Percentiles rank a stretch among this genome's conserved stretches.
Conservation (phyloP, 306 rosid genomes). For the Trifolium subterraneum region DNA sequence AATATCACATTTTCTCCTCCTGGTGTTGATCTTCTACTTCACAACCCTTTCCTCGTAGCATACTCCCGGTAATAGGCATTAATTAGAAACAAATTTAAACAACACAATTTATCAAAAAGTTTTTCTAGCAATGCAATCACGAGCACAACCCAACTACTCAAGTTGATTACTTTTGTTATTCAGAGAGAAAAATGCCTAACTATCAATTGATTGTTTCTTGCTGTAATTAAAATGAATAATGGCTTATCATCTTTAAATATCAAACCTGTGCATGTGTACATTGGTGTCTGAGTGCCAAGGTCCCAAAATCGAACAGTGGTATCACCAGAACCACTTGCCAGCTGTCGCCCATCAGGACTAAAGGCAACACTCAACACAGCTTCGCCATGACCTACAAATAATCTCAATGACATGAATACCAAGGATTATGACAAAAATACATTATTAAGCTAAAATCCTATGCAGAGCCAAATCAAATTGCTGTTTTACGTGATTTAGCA, state of each 20-base stretch:
- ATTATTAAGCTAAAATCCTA: constrained; percentile 2
- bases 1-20: constrained; percentile 10
- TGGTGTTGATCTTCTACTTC: constrained; percentile 7
- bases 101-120: constrained; percentile 20
- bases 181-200: constrained; percentile 8
- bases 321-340: constrained; percentile 99
- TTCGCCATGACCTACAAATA: constrained; percentile 81
- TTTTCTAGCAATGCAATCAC: background rate
- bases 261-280: constrained; percentile 89
- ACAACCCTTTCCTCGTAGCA: constrained; percentile 1
- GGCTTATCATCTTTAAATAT: constrained; percentile 30
- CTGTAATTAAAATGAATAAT: constrained; percentile 27
- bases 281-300: constrained; percentile 82
- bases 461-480: constrained; percentile 10
- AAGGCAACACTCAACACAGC: constrained; percentile 86
- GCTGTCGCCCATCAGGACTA: constrained; percentile 88
- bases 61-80: background rate
- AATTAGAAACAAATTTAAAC: background rate
- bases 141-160: background rate
- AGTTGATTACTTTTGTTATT: constrained; percentile 4
- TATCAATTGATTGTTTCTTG: constrained; percentile 13
- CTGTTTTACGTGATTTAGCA: constrained; percentile 14
- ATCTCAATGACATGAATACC: constrained; percentile 21
- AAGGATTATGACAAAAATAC: constrained; percentile 15
- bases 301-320: constrained; percentile 94